Evolutionary conservation across 2,329 filamentous ascomycete genomes (phyloP).

Genomic region (Ophioceras dolichostomum): DNA sequence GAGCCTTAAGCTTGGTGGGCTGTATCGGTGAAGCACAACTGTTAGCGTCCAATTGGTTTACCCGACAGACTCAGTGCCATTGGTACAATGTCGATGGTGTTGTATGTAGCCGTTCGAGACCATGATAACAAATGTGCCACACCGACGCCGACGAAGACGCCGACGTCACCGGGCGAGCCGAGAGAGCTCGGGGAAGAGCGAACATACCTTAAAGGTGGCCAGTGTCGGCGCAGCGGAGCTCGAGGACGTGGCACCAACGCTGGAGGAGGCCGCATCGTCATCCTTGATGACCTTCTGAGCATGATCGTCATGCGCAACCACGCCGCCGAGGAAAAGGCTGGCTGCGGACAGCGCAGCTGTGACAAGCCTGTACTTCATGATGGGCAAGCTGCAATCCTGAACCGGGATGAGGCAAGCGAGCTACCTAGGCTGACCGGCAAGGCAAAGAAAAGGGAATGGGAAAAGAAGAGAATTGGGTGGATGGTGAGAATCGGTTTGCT

Average conservation of each 20-base stretch:
- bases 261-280: constrained; percentile 27
- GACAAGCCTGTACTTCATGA: constrained; percentile 75
- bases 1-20: constrained; percentile 80
- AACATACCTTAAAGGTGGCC: constrained; percentile 78
- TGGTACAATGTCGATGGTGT: too few species aligned
- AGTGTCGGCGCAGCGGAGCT: constrained; percentile 50
- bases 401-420: too few species aligned
- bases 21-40: too few species aligned
- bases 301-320: constrained; percentile 52
- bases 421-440: too few species aligned
- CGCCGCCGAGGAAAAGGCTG: constrained; percentile 2
- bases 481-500: neutral
- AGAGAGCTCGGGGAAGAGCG: too few species aligned
- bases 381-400: constrained; percentile 25
- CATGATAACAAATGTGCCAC: too few species aligned
- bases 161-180: too few species aligned
- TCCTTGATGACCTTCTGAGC: constrained; percentile 42
- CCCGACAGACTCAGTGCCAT: too few species aligned
- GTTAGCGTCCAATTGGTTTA: too few species aligned
- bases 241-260: constrained; percentile 31
- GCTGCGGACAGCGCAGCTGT: constrained; percentile 63
- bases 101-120: neutral
- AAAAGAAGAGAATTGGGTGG: neutral
- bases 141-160: too few species aligned
- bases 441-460: neutral